These are phyloP conservation scores for Pseudocercospora ulei DNA, from an alignment of 2,329 filamentous ascomycete genomes.

Conservation along the genomic window DNA sequence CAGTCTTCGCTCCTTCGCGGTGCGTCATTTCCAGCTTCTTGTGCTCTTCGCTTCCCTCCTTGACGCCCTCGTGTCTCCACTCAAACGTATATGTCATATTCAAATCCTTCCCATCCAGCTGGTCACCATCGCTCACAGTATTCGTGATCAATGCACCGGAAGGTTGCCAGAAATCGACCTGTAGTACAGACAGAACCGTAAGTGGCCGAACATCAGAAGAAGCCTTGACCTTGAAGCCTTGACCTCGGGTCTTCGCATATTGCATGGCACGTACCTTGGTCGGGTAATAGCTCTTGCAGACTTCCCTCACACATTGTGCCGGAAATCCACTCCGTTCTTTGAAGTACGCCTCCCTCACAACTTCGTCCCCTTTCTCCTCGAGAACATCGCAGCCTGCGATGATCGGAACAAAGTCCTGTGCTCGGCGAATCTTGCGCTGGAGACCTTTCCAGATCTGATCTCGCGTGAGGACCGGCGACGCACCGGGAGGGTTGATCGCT, in stretches of 20 bases:
- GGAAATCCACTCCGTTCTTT: conserved; percentile 31
- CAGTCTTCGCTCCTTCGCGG: conserved; percentile 34
- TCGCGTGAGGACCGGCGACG: conserved; percentile 35
- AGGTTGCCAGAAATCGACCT: conserved; percentile 42
- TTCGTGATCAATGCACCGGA: conserved; percentile 40
- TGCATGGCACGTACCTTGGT: conserved; percentile 40
- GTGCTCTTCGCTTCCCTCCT: conserved; percentile 34
- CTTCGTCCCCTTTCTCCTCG: conserved; percentile 34
- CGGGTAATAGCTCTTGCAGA: conserved; percentile 35
- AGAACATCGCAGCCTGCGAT: conserved; percentile 39
- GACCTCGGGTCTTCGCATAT: too few species aligned
- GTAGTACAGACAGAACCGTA: not conserved
- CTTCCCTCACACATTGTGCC: conserved; percentile 33
- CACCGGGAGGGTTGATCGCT: conserved; percentile 38
- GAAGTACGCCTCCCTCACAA: conserved; percentile 36
- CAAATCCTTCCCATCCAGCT: conserved; percentile 32
- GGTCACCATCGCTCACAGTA: conserved; percentile 37
- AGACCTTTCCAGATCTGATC: conserved; percentile 39
- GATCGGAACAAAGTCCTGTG: conserved; percentile 41
- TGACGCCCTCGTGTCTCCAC: conserved; percentile 34
- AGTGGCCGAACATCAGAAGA: conserved; percentile 1
- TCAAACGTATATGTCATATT: conserved; percentile 44
- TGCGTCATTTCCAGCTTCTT: conserved; percentile 28
- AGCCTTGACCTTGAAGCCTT: not conserved
- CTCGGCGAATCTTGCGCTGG: conserved; percentile 40